phyloP scores from a whole-genome alignment of 176 grass and related monocot genomes.

The Echinochloa phyllopogon region DNA sequence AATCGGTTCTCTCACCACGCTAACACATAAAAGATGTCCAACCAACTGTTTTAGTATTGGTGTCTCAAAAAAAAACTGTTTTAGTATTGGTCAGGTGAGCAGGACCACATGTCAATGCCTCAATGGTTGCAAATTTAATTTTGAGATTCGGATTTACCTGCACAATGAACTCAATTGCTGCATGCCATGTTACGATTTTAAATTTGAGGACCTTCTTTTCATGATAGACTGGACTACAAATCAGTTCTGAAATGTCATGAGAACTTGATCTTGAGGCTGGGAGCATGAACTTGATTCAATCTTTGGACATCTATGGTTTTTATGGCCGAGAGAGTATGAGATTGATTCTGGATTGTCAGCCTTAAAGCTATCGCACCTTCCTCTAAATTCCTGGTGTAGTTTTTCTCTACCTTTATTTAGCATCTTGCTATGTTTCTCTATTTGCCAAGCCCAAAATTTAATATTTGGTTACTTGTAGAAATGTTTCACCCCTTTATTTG shows the following conservation, averaged over 20 bases:
- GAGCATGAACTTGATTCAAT: too few species aligned
- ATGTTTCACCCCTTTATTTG: neutral
- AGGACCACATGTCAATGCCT: neutral
- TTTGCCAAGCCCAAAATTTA: neutral
- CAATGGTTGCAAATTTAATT: neutral
- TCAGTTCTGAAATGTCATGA: neutral
- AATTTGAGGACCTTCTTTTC: too few species aligned
- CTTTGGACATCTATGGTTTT: too few species aligned
- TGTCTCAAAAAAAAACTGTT: too few species aligned
- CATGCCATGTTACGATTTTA: neutral
- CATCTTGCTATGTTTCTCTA: neutral
- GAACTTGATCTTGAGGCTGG: neutral
- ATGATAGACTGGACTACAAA: neutral
- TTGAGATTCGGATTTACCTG: neutral
- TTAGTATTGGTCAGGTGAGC: conserved; percentile 1
- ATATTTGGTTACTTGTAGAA: neutral
- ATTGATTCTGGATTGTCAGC: neutral
- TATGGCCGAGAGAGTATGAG: neutral
- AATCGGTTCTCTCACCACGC: too few species aligned
- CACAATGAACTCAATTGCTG: neutral
- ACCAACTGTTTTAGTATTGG: neutral
- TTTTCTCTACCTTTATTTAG: neutral
- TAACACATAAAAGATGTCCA: too few species aligned
- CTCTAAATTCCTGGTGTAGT: neutral
- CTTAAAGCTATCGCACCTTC: neutral